Conservation (phyloP, 805 yeast species). For the Zygosaccharomyces bisporus region DNA sequence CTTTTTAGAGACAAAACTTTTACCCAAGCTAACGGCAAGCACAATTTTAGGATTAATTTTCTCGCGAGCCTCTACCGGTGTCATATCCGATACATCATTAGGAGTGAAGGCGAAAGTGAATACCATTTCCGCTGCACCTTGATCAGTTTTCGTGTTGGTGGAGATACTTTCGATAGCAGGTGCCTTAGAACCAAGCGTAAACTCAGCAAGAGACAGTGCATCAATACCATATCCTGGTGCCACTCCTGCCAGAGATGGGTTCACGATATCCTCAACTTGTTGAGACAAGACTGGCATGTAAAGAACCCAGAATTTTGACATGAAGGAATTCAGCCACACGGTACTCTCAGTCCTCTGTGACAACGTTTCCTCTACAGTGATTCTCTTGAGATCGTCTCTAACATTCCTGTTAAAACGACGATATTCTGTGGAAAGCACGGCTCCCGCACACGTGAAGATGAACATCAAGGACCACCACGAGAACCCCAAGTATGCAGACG, state of each 20-base stretch:
- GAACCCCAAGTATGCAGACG: conserved; percentile 56
- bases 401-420: conserved; percentile 71
- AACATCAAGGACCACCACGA: conserved; percentile 61
- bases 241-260: conserved; percentile 60
- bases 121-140: conserved; percentile 71
- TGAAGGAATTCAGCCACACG: conserved; percentile 75
- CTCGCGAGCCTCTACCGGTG: conserved; percentile 64
- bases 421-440: conserved; percentile 68
- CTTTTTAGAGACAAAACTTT: conserved; percentile 70
- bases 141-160: conserved; percentile 67
- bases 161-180: conserved; percentile 70
- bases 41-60: conserved; percentile 79
- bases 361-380: conserved; percentile 57
- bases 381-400: conserved; percentile 71
- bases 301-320: conserved; percentile 81
- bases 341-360: conserved; percentile 66
- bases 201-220: conserved; percentile 66
- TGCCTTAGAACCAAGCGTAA: conserved; percentile 76
- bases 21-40: conserved; percentile 75
- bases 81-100: conserved; percentile 79
- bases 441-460: conserved; percentile 56
- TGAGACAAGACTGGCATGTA: conserved; percentile 84
- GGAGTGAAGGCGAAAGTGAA: conserved; percentile 82
- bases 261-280: conserved; percentile 67
- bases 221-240: conserved; percentile 85